Evolutionary conservation across 805 yeast species (phyloP).

Genomic region (Candida piceae): DNA sequence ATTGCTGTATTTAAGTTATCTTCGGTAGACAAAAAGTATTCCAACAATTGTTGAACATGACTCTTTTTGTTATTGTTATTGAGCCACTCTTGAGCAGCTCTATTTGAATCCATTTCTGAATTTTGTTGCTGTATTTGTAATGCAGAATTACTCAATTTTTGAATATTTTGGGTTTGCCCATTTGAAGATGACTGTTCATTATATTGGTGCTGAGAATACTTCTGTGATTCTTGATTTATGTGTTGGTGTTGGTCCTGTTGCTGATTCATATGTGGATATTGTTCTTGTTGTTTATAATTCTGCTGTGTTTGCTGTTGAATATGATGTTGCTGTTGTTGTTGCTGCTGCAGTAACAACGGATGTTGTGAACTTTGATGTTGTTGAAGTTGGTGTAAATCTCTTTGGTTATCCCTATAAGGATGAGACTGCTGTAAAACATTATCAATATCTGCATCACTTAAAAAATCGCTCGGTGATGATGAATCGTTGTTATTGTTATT

Average conservation of each 20-base stretch:
- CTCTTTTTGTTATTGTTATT: slow-evolving; percentile 28
- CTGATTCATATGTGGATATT: not conserved
- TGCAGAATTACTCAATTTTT: no score
- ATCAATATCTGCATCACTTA: slow-evolving; percentile 48
- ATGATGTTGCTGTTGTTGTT: no score
- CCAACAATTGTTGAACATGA: slow-evolving; percentile 43
- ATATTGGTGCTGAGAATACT: no score
- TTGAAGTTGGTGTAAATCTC: slow-evolving; percentile 2
- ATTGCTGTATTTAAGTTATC: slow-evolving; percentile 34
- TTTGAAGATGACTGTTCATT: no score
- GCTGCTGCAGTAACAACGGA: slow-evolving; percentile 1
- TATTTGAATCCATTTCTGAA: not conserved
- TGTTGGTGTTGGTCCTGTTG: not conserved
- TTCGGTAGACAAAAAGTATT: slow-evolving; percentile 52
- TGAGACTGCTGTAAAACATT: slow-evolving; percentile 32
- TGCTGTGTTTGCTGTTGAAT: no score
- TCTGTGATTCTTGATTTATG: not conserved
- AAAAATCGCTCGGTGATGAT: slow-evolving; percentile 50
- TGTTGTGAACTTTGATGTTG: not conserved
- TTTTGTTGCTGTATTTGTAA: no score
- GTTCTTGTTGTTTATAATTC: no score
- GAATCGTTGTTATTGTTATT: slow-evolving; percentile 16
- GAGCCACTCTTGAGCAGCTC: slow-evolving; percentile 1
- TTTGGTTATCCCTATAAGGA: slow-evolving; percentile 3
- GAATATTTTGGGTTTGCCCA: no score